Evolutionary conservation across 2,329 filamentous ascomycete species (phyloP).

Genomic region (Talaromyces sp.): DNA sequence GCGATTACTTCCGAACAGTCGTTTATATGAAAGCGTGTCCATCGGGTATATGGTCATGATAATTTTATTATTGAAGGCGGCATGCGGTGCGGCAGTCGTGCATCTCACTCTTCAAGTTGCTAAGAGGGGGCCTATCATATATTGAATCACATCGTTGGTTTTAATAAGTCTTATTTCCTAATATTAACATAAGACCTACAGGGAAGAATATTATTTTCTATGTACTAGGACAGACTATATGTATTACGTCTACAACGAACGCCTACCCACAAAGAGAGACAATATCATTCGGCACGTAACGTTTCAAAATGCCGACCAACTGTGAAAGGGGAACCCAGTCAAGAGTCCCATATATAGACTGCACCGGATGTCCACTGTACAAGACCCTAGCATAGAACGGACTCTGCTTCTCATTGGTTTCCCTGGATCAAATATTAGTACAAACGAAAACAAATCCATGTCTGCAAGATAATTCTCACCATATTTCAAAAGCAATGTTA

Average conservation of each 20-base stretch:
- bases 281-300: slow-evolving; percentile 20
- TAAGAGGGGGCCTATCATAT: neutral
- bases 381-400: slow-evolving; percentile 25
- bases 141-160: no score
- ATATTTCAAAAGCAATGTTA: slow-evolving; percentile 36
- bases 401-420: slow-evolving; percentile 15
- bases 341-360: slow-evolving; percentile 18
- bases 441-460: neutral
- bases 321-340: slow-evolving; percentile 18
- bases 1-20: no score
- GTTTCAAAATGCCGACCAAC: slow-evolving; percentile 14
- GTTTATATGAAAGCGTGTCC: no score
- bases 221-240: neutral
- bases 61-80: no score
- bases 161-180: no score
- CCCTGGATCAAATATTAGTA: slow-evolving; percentile 13
- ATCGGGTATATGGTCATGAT: no score
- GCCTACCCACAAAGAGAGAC: slow-evolving; percentile 16
- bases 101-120: no score
- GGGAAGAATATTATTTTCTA: no score
- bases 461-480: slow-evolving; percentile 20
- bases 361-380: slow-evolving; percentile 20
- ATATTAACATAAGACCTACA: no score
- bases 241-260: neutral
- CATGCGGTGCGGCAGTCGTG: no score